Conservation (phyloP, 352 stramenopile species). For the Phytophthora niederhauseri region DNA sequence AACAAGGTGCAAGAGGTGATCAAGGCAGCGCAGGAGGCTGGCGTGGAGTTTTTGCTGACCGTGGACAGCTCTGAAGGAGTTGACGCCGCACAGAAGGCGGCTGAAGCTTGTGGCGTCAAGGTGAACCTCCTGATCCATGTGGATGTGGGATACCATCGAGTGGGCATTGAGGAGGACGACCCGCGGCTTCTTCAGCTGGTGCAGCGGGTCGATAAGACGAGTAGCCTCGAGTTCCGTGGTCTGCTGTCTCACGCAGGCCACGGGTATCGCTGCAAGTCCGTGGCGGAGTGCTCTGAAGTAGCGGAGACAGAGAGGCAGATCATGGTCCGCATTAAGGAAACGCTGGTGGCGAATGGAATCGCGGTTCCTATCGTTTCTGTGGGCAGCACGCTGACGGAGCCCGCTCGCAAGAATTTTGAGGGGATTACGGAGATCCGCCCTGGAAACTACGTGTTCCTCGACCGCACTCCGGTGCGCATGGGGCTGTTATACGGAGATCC, state of each 20-base stretch:
- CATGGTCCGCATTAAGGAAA: constrained; percentile 69
- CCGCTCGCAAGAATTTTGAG: constrained; percentile 58
- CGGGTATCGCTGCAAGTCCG: constrained; percentile 57
- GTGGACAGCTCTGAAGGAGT: constrained; percentile 66
- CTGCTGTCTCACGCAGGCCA: constrained; percentile 77
- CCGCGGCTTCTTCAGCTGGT: constrained; percentile 56
- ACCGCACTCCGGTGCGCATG: constrained; percentile 75
- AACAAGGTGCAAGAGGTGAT: constrained; percentile 65
- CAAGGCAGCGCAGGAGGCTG: constrained; percentile 46
- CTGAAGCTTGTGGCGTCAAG: constrained; percentile 42
- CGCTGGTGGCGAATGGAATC: constrained; percentile 57
- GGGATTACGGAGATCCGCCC: constrained; percentile 80
- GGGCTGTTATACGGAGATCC: constrained; percentile 71
- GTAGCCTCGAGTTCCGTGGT: constrained; percentile 57
- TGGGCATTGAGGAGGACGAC: constrained; percentile 66
- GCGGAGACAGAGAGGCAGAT: constrained; percentile 64
- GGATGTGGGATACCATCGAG: constrained; percentile 78
- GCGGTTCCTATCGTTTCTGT: constrained; percentile 65
- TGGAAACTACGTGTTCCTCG: constrained; percentile 79
- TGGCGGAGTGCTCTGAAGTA: constrained; percentile 53
- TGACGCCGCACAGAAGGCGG: constrained; percentile 57
- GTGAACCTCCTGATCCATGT: constrained; percentile 75
- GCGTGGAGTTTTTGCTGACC: constrained; percentile 61
- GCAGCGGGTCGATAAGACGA: constrained; percentile 54
- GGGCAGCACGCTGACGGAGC: constrained; percentile 71